Conservation (phyloP, 139 green algal species). For the Chlamydomonas sphaeroides region DNA sequence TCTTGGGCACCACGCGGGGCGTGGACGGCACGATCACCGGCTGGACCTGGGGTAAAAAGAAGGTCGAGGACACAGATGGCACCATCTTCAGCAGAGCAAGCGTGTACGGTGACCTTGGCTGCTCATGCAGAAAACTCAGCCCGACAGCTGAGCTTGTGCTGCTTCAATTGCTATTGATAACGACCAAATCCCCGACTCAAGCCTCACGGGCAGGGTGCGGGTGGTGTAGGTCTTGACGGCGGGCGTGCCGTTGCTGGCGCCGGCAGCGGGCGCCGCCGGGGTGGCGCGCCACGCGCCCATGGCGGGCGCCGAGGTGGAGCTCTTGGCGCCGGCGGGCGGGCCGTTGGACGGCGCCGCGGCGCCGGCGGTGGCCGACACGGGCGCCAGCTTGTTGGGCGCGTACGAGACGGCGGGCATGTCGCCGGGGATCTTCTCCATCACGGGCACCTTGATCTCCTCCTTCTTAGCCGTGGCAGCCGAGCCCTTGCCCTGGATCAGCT, state of each 20-base stretch:
- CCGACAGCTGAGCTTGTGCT: too few relatives aligned
- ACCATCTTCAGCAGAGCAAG: too few relatives aligned
- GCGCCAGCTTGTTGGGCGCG: slow-evolving; percentile 7
- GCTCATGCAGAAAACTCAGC: too few relatives aligned
- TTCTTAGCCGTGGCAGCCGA: slow-evolving; percentile 37
- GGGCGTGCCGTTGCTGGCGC: neutral
- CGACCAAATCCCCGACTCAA: too few relatives aligned
- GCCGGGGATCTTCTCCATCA: slow-evolving; percentile 48
- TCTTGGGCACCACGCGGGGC: too few relatives aligned
- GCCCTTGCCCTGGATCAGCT: slow-evolving; percentile 51
- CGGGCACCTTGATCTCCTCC: slow-evolving; percentile 47
- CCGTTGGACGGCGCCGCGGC: neutral
- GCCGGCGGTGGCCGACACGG: neutral
- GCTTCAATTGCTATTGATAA: too few relatives aligned
- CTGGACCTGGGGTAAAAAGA: too few relatives aligned
- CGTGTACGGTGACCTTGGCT: too few relatives aligned
- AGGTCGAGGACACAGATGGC: too few relatives aligned
- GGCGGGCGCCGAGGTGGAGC: neutral
- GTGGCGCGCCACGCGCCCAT: slow-evolving; percentile 30
- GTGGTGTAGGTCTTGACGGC: too few relatives aligned
- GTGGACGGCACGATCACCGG: too few relatives aligned
- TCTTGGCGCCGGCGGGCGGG: neutral
- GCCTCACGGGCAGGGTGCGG: too few relatives aligned
- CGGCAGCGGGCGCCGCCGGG: neutral
- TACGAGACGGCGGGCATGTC: slow-evolving; percentile 27